Evolutionary conservation across 2,329 filamentous ascomycete genomes (phyloP), one percentile per base, ranked within the genome.

Genomic region (Fusarium compactum): DNA sequence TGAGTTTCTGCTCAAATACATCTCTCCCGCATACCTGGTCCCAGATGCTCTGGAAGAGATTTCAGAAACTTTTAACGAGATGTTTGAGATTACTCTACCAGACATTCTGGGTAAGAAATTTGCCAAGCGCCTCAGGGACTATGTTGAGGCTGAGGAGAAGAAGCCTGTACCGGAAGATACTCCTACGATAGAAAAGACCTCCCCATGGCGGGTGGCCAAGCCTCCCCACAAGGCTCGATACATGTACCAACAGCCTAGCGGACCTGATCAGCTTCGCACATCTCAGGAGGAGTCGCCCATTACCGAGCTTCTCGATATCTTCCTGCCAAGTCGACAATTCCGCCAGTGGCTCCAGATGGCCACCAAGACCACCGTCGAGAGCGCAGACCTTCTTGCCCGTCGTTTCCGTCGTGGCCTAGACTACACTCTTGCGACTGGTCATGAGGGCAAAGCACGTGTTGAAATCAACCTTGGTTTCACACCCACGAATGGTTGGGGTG

Each of bases 161-260:
- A 78, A 83, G 34, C 41, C 77, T 4, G 76, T 87, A 8, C 82
- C 84, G 1, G 79, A 82, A 18, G 79, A 82, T 18, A 88, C 86
- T 47, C 76, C 80, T 1, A 85, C 86, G 61, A 89, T 92, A 63
- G 88, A 91, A 75, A 84, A 84, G 47, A 82, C 82, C 67, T 87
- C 84, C 44, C 81, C 82, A 0, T 96, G 93, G 92, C 88, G 86
- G 65, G 91, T 97, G 11, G 93, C 96, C 9, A 87, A 89, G 32
- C 96, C 96, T 41, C 96, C 96, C 1, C 95, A 99, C 82, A 99
- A 99, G 83, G 94, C 98, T 78, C 92, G 95, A 16, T 99, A 92
- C 79, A 85, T 97, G 4, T 99, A 96, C 80, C 87, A 93, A 64
- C 90, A 94, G 72, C 83, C 81, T 71, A 85, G 76, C 52, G 80